Evolutionary conservation across 78 protist species (phyloP).

Genomic region (Tieghemostelium lacteum): DNA sequence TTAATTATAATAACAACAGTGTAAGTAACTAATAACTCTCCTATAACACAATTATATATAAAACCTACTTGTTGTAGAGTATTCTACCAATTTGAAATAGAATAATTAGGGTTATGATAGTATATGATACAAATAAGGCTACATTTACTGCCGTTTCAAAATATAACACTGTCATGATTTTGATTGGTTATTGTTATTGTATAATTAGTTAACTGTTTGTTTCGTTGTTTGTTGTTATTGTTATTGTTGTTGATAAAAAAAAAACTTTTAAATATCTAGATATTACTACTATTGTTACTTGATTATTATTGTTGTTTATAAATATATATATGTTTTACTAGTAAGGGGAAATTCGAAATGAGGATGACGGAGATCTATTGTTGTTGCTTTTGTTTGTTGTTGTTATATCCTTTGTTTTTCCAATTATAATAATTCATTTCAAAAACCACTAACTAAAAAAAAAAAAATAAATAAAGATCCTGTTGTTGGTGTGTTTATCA

Average conservation of each 20-base stretch:
- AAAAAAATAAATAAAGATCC: too few species aligned
- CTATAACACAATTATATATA: neutral
- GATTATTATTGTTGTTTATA: neutral
- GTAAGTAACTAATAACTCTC: neutral
- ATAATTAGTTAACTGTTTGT: too few species aligned
- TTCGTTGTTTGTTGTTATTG: neutral
- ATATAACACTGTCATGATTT: neutral
- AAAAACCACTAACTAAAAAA: too few species aligned
- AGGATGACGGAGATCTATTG: neutral
- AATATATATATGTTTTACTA: neutral
- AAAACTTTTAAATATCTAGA: neutral
- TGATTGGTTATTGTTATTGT: neutral
- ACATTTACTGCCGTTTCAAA: slow-evolving; percentile 10
- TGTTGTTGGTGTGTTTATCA: too few species aligned
- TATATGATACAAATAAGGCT: slow-evolving; percentile 38
- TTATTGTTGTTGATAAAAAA: neutral
- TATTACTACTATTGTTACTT: neutral
- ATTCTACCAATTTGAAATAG: slow-evolving; percentile 64
- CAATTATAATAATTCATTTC: too few species aligned
- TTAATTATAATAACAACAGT: neutral
- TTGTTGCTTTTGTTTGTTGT: slow-evolving; percentile 2
- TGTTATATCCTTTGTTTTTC: slow-evolving; percentile 15
- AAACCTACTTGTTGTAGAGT: slow-evolving; percentile 52
- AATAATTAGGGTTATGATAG: slow-evolving; percentile 18
- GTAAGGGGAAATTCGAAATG: neutral